A percentile compares a stretch with the other conserved stretches of the same genome.
phyloP scores from a whole-genome alignment of 2,329 filamentous ascomycete species.

The Aureobasidium subglaciale region DNA sequence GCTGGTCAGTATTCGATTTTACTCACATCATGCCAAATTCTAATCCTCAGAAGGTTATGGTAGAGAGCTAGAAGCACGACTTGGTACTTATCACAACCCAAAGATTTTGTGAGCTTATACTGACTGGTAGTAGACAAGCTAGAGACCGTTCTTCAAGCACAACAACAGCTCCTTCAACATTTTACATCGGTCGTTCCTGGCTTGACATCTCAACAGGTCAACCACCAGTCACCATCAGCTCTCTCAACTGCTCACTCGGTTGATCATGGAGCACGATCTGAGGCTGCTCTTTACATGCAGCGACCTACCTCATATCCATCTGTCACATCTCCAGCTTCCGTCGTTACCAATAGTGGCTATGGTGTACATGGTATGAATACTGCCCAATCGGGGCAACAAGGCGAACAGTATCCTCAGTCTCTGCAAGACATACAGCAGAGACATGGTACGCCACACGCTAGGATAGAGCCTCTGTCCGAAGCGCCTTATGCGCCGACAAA shows the following conservation, averaged over 20 bases:
- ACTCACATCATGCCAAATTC: background rate
- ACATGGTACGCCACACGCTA: conserved; percentile 8
- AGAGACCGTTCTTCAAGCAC: conserved; percentile 37
- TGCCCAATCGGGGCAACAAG: background rate
- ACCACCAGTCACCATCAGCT: conserved; percentile 11
- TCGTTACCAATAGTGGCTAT: background rate
- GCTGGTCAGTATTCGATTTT: conserved; percentile 35
- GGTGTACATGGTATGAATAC: background rate
- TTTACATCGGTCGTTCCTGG: conserved; percentile 27
- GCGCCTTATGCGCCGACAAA: conserved; percentile 28
- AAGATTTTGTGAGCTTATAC: background rate
- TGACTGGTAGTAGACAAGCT: conserved; percentile 35
- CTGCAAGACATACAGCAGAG: conserved; percentile 20
- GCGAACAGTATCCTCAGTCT: background rate
- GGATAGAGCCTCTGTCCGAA: conserved; percentile 15
- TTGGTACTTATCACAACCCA: conserved; percentile 39
- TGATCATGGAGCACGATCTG: conserved; percentile 37
- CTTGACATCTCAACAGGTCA: background rate
- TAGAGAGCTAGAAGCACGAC: conserved; percentile 53
- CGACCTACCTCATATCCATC: conserved; percentile 33
- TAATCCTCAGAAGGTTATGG: conserved; percentile 39
- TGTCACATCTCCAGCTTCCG: conserved; percentile 5
- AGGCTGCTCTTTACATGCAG: conserved; percentile 41
- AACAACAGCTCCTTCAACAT: conserved; percentile 41
- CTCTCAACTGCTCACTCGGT: conserved; percentile 2